Percentiles rank a stretch among this genome's conserved stretches.
Evolutionary conservation across 108 stramenopile species (phyloP).

Genomic region (Cylindrotheca fusiformis): DNA sequence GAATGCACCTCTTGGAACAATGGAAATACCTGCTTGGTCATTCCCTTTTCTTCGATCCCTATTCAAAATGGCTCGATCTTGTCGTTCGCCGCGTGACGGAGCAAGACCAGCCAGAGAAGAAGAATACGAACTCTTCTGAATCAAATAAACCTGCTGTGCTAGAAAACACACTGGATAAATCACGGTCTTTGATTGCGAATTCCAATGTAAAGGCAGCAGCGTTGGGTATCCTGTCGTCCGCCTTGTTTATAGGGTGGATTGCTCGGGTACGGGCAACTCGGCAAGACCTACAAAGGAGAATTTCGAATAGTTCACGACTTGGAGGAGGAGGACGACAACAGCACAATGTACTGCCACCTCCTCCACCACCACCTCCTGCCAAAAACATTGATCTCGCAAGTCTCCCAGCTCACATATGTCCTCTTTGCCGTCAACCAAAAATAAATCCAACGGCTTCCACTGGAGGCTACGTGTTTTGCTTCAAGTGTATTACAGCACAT

Average conservation of each 20-base stretch:
- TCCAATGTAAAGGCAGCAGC: background rate
- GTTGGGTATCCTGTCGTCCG: slow-evolving; percentile 2
- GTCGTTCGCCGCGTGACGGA: slow-evolving; percentile 67
- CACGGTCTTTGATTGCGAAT: background rate
- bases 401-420: slow-evolving; percentile 36
- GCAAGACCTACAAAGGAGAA: slow-evolving; percentile 20
- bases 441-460: slow-evolving; percentile 71
- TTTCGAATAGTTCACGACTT: too few species aligned
- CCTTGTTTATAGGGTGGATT: slow-evolving; percentile 12
- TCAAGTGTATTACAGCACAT: slow-evolving; percentile 53
- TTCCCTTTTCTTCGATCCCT: slow-evolving; percentile 62
- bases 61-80: slow-evolving; percentile 45
- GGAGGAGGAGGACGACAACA: slow-evolving; percentile 4
- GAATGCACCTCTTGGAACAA: slow-evolving; percentile 50
- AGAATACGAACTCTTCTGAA: slow-evolving; percentile 9
- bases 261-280: slow-evolving; percentile 30
- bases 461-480: slow-evolving; percentile 78
- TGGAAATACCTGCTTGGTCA: slow-evolving; percentile 69
- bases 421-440: slow-evolving; percentile 63
- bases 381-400: slow-evolving; percentile 3
- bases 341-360: slow-evolving; percentile 7
- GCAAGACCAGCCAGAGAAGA: slow-evolving; percentile 39
- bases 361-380: slow-evolving; percentile 16
- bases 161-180: background rate
- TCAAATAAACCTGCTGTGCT: slow-evolving; percentile 3